Base-by-base conservation (phyloP, 352 stramenopile genomes). In the Phytopythium helicoides region DNA sequence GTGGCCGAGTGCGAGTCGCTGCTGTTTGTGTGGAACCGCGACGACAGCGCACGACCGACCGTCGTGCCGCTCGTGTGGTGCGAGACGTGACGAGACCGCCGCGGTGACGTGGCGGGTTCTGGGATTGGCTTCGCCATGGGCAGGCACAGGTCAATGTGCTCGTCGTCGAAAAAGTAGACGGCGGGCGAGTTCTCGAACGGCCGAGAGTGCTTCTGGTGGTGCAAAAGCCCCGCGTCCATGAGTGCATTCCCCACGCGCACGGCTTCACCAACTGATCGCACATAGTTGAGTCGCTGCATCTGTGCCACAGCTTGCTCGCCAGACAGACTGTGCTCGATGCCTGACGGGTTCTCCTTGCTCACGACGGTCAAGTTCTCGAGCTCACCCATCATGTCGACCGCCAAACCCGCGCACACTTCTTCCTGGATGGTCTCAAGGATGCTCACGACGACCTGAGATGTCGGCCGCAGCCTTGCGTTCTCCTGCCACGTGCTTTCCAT, bases 191-290 rank as follows among this genome's bases (percentile, higher is more conserved):
- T 42, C 31, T 81, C 68, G 50, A 85, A 81, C n/a, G 68, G 63
- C 5, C 53, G 54, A 15, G 62, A 45, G 28, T 87, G 76, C 45
- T 83, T 82, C 19, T 62, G 47, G 56, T 87, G 76, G 45, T 85
- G 76, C 31, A 85, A 56, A 28, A 81, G 47, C 11, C 73, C 73
- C 6, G 73, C 71, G 52, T 87, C 73, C 76, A 87, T 85, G 28
- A 87, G 62, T 12, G 71, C 71, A 41, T 87, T 86, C 23, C 76
- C 76, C n/a, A 87, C 36, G n/a, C 71, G 73, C 3, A 81, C 47
- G 31, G 66, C 73, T 62, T 87, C 73, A 34, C 65, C 73, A 6
- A 49, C 47, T 1, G 46, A 58, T 23, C 69, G 52, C 12, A 82
- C 76, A 47, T 76, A 86, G 54, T 76, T 52, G 26, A 68, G 53